Percentiles rank a stretch among this genome's conserved stretches.
Conservation (phyloP, 2,329 filamentous ascomycete genomes). For the Epichloe typhina region DNA sequence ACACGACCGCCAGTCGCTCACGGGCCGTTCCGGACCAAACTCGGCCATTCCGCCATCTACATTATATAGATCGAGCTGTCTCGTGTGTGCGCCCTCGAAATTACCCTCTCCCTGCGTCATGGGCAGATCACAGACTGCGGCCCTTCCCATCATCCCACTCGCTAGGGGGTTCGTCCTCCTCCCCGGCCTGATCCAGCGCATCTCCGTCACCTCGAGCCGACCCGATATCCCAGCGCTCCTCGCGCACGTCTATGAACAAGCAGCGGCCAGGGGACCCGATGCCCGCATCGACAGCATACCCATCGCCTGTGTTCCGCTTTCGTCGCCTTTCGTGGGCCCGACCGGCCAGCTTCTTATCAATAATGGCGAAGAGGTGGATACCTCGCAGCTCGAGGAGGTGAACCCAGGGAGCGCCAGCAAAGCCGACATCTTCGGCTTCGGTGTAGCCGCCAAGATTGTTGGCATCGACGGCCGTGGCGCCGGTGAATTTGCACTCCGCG, state of each 20-base stretch:
- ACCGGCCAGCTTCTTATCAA: conserved; percentile 67
- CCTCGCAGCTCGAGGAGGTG: conserved; percentile 29
- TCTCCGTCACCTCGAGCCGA: conserved; percentile 65
- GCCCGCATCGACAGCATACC: conserved; percentile 55
- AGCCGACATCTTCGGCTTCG: conserved; percentile 68
- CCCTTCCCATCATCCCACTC: conserved; percentile 69
- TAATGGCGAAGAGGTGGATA: conserved; percentile 41
- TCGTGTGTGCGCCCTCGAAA: neutral
- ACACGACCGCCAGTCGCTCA: neutral
- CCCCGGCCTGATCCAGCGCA: conserved; percentile 72
- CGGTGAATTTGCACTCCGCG: conserved; percentile 68
- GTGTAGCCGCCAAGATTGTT: conserved; percentile 66
- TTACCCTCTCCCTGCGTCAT: conserved; percentile 15
- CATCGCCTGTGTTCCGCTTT: conserved; percentile 78
- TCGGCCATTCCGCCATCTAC: neutral
- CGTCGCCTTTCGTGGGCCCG: conserved; percentile 57
- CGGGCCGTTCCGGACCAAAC: neutral
- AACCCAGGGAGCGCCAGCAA: conserved; percentile 48
- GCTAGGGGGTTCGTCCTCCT: conserved; percentile 70
- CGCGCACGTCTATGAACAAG: conserved; percentile 69
- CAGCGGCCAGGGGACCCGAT: conserved; percentile 52
- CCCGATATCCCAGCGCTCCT: conserved; percentile 82
- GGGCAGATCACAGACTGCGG: conserved; percentile 28
- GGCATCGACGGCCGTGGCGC: conserved; percentile 64
- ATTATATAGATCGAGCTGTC: neutral